A percentile compares a stretch with the other conserved stretches of the same genome.
These are phyloP conservation scores for Hypoxylon lenormandii DNA, from an alignment of 495 filamentous ascomycete species.

Conservation along the genomic window DNA sequence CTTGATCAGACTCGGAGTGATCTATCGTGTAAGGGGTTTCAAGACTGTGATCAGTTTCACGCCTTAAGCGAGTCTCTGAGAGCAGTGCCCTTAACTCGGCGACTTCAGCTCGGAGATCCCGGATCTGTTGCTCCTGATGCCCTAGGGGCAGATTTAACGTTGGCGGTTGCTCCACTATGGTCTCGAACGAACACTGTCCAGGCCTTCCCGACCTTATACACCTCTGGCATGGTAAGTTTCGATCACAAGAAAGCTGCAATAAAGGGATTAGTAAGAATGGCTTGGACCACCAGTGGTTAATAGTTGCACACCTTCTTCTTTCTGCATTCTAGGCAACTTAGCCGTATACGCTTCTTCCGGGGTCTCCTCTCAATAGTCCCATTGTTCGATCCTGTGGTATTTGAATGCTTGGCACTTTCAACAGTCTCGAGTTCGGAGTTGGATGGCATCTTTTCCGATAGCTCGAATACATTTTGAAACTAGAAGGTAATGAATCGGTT, in stretches of 20 bases:
- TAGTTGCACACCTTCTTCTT: constrained; percentile 42
- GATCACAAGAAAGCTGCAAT: constrained; percentile 45
- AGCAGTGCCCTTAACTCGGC: constrained; percentile 29
- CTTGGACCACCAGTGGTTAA: neutral
- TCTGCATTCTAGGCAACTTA: constrained; percentile 47
- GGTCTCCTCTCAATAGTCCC: constrained; percentile 6
- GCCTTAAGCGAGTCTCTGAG: neutral
- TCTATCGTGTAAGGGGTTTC: constrained; percentile 1
- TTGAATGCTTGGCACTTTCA: neutral
- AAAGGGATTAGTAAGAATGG: neutral
- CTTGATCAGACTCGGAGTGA: neutral
- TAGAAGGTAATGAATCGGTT: neutral
- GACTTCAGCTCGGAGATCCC: constrained; percentile 22
- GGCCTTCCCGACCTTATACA: constrained; percentile 41
- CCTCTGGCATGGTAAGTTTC: constrained; percentile 42
- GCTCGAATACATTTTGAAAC: neutral
- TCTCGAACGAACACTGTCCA: constrained; percentile 41
- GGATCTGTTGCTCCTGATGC: constrained; percentile 34
- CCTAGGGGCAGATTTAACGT: neutral
- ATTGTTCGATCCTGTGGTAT: neutral
- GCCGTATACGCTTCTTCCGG: constrained; percentile 37
- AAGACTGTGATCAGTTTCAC: neutral
- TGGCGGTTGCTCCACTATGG: constrained; percentile 9
- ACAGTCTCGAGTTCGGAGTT: neutral
- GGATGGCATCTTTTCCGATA: constrained; percentile 5